Evolutionary conservation across 768 basidiomycete genomes (phyloP).

Genomic region (Suillus sp.): DNA sequence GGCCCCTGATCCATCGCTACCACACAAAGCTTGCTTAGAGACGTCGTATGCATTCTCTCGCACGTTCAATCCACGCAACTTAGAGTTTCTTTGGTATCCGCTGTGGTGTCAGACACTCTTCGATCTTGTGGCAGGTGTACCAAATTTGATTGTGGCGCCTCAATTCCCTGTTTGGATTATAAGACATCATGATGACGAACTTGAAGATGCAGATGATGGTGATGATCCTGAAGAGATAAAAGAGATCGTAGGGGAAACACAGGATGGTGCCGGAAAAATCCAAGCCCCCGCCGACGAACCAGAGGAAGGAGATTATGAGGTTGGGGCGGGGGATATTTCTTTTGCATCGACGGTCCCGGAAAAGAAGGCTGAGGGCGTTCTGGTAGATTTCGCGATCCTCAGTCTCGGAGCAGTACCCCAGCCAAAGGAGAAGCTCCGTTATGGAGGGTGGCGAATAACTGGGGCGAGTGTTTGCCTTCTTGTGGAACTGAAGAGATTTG

Average conservation of each 20-base stretch:
- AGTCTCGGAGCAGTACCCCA: not conserved
- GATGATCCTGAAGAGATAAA: not conserved
- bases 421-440: not conserved
- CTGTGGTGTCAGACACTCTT: not conserved
- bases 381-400: not conserved
- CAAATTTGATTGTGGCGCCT: conserved; percentile 8
- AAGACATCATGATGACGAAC: not conserved
- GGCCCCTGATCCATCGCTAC: not conserved
- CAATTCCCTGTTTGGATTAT: conserved; percentile 3
- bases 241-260: not conserved
- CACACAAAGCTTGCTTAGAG: not conserved
- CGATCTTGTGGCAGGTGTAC: not conserved
- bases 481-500: not conserved
- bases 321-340: not conserved
- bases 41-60: conserved; percentile 4
- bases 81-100: conserved; percentile 6
- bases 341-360: not conserved
- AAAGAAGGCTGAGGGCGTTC: not conserved
- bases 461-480: not conserved
- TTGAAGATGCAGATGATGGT: not conserved
- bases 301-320: conserved; percentile 1
- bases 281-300: not conserved
- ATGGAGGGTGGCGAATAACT: not conserved
- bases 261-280: not conserved
- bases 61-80: not conserved